Conservation (phyloP, 805 yeast genomes). For the Nakazawaea laoshanensis region DNA sequence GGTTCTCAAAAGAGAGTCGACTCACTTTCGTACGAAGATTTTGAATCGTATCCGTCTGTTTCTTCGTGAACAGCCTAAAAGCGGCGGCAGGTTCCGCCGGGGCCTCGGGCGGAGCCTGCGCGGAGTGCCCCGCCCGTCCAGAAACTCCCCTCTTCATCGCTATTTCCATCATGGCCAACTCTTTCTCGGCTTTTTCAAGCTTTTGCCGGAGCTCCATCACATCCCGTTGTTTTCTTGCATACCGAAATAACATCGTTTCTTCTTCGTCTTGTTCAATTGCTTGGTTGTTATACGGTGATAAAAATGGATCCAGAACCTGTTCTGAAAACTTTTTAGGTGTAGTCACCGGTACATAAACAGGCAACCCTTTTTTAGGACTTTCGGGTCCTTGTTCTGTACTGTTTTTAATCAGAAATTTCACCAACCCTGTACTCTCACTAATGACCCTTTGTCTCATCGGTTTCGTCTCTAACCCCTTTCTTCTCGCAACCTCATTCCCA, state of each 20-base stretch:
- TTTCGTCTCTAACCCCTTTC: conserved; percentile 19
- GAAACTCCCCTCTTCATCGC: no score
- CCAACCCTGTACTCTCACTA: conserved; percentile 44
- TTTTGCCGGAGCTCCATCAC: conserved; percentile 39
- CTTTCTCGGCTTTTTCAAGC: conserved; percentile 30
- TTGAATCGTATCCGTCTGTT: no score
- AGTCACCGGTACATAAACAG: conserved; percentile 26
- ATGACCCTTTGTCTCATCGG: conserved; percentile 30
- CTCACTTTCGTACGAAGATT: no score
- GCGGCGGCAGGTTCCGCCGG: no score
- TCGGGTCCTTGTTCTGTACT: background rate
- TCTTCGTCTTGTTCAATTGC: conserved; percentile 1
- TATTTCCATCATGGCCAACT: no score
- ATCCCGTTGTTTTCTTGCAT: conserved; percentile 47
- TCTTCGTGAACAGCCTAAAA: no score
- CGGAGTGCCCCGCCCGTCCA: no score
- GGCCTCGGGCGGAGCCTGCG: no score
- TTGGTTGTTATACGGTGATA: conserved; percentile 7
- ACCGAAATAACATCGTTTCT: conserved; percentile 22
- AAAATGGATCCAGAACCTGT: conserved; percentile 5
- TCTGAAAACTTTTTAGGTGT: conserved; percentile 5
- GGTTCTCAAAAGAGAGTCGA: no score
- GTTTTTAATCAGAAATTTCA: conserved; percentile 25
- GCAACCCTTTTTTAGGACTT: conserved; percentile 19
- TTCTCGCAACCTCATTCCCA: conserved; percentile 6